Conservation (phyloP, 768 basidiomycete genomes). For the Termitomyces sp. region DNA sequence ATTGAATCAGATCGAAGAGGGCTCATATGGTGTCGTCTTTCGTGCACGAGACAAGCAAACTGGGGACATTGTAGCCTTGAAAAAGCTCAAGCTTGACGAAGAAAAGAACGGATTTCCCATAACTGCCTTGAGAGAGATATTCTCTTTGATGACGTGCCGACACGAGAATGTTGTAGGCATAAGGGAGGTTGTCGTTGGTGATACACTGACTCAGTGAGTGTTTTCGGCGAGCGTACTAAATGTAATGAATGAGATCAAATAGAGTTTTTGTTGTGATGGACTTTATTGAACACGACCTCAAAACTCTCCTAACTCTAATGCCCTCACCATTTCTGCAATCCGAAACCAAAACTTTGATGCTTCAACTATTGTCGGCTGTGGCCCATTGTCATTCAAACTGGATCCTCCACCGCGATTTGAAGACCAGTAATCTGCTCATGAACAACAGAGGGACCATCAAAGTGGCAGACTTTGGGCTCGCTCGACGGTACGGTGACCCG, state of each 20-base stretch:
- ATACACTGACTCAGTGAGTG: conserved; percentile 97
- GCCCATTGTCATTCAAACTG: conserved; percentile 93
- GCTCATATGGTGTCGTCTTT: conserved; percentile 96
- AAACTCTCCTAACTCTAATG: conserved; percentile 92
- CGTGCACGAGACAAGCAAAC: conserved; percentile 94
- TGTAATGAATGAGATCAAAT: conserved; percentile 22
- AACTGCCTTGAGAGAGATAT: conserved; percentile 91
- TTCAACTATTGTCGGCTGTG: conserved; percentile 91
- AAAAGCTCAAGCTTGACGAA: conserved; percentile 97
- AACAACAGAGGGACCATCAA: conserved; percentile 99
- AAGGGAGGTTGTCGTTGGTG: conserved; percentile 96
- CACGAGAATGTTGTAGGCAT: conserved; percentile 98
- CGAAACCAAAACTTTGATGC: conserved; percentile 96
- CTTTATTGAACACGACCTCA: conserved; percentile 99
- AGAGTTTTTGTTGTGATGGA: conserved; percentile 99
- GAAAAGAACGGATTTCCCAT: conserved; percentile 99
- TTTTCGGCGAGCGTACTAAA: conserved; percentile 20
- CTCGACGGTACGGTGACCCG: conserved; percentile 94
- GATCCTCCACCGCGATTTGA: conserved; percentile 97
- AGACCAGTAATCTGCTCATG: conserved; percentile 97
- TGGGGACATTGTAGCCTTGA: conserved; percentile 93
- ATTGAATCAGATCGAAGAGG: conserved; percentile 98
- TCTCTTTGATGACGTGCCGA: conserved; percentile 91
- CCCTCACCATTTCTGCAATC: conserved; percentile 95
- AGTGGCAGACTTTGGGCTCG: conserved; percentile 97